phyloP scores from a whole-genome alignment of 2,329 filamentous ascomycete genomes.

The Diplodia mutila region DNA sequence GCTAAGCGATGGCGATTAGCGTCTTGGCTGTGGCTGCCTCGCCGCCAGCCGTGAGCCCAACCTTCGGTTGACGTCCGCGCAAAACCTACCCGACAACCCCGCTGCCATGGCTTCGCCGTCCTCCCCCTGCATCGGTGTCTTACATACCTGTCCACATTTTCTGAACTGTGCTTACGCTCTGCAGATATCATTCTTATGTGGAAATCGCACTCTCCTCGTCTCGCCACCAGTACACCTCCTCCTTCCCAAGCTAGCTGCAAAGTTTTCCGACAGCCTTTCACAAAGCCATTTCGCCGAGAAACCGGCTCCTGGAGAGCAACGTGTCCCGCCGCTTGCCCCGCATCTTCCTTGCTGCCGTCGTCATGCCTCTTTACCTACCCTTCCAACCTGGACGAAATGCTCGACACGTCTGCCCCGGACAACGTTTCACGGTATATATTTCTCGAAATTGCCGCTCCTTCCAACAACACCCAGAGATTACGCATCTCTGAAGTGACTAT shows the following conservation, averaged over 20 bases:
- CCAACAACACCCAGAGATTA: neutral
- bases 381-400: too few relatives aligned
- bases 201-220: neutral
- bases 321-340: neutral
- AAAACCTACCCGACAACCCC: neutral
- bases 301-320: neutral
- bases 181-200: neutral
- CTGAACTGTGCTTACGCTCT: neutral
- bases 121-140: neutral
- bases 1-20: too few relatives aligned
- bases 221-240: too few relatives aligned
- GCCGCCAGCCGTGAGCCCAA: too few relatives aligned
- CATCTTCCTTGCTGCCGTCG: neutral
- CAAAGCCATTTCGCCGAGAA: neutral
- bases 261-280: neutral
- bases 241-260: too few relatives aligned
- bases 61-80: neutral
- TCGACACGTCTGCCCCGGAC: too few relatives aligned
- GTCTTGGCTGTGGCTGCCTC: too few relatives aligned
- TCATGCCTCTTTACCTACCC: neutral
- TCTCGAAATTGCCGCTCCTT: rapidly evolving
- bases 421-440: too few relatives aligned
- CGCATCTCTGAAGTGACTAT: too few relatives aligned
- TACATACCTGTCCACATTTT: neutral
- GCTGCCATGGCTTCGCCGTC: neutral